These are phyloP conservation scores for Penicillium olsonii DNA, from an alignment of 2,329 filamentous ascomycete species.

Conservation along the genomic window DNA sequence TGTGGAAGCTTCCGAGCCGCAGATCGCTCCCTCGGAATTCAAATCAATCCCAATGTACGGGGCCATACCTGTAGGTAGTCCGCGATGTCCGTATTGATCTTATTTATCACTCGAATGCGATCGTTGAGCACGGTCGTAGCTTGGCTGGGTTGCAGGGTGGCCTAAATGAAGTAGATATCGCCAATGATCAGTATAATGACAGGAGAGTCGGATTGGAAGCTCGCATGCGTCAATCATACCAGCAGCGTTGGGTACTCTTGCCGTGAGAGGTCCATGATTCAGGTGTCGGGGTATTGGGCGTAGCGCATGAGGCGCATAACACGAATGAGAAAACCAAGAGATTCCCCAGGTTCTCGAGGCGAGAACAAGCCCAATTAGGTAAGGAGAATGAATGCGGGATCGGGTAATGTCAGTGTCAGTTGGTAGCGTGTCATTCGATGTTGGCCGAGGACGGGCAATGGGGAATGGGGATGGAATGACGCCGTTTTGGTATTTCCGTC, in stretches of 20 bases:
- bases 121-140: slow-evolving; percentile 82
- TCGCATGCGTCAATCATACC: slow-evolving; percentile 59
- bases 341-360: not conserved
- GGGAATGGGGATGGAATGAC: slow-evolving; percentile 26
- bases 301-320: slow-evolving; percentile 36
- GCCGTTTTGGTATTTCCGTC: slow-evolving; percentile 10
- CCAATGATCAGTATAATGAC: slow-evolving; percentile 14
- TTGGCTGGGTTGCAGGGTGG: slow-evolving; percentile 75
- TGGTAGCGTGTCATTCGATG: slow-evolving; percentile 15
- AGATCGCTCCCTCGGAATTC: slow-evolving; percentile 15
- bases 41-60: slow-evolving; percentile 3
- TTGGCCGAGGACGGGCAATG: slow-evolving; percentile 22
- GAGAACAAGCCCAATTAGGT: slow-evolving; percentile 13
- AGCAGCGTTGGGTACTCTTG: slow-evolving; percentile 92
- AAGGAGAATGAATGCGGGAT: slow-evolving; percentile 20
- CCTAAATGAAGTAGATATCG: slow-evolving; percentile 52
- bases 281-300: slow-evolving; percentile 25
- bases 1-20: slow-evolving; percentile 2
- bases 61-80: slow-evolving; percentile 88
- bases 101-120: slow-evolving; percentile 81
- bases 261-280: slow-evolving; percentile 72
- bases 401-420: slow-evolving; percentile 14
- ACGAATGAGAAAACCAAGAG: slow-evolving; percentile 15
- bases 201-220: slow-evolving; percentile 15
- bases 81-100: slow-evolving; percentile 85